Evolutionary conservation across 1,139 yeast species (phyloP).

Genomic region (Debaryomycetaceae sp.): DNA sequence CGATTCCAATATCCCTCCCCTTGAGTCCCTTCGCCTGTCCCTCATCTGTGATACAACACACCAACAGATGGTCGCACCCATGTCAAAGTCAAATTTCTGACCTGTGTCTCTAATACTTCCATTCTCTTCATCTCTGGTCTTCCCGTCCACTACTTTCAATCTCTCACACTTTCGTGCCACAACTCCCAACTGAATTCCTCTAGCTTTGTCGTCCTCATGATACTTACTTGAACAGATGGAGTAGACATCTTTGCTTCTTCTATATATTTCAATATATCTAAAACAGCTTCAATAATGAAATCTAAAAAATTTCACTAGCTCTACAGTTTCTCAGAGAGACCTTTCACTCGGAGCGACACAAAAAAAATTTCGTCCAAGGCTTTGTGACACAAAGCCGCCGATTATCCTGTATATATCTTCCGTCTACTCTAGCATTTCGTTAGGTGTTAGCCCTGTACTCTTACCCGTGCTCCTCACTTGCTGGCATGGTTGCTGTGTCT

Average conservation of each 20-base stretch:
- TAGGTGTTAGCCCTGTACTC: no score
- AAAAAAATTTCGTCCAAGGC: not conserved
- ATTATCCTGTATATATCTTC: not conserved
- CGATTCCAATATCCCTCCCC: no score
- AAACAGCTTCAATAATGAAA: not conserved
- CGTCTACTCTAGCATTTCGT: no score
- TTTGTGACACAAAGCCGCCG: not conserved
- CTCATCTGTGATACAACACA: not conserved
- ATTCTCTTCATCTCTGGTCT: no score
- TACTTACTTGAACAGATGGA: conserved; percentile 71
- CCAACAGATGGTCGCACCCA: not conserved
- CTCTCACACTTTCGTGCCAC: no score
- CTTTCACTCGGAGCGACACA: not conserved
- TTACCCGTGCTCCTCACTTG: no score
- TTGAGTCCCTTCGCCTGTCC: not conserved
- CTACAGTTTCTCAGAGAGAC: not conserved
- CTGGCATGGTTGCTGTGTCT: no score
- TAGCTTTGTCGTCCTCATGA: conserved; percentile 1
- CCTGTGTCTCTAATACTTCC: no score
- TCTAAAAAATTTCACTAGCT: not conserved
- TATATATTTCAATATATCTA: not conserved
- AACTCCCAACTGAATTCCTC: not conserved
- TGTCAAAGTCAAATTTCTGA: not conserved
- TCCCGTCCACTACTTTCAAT: no score
- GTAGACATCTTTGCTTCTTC: conserved; percentile 41